Conservation (phyloP, 2,329 filamentous ascomycete species). For the Penicillium sp. region DNA sequence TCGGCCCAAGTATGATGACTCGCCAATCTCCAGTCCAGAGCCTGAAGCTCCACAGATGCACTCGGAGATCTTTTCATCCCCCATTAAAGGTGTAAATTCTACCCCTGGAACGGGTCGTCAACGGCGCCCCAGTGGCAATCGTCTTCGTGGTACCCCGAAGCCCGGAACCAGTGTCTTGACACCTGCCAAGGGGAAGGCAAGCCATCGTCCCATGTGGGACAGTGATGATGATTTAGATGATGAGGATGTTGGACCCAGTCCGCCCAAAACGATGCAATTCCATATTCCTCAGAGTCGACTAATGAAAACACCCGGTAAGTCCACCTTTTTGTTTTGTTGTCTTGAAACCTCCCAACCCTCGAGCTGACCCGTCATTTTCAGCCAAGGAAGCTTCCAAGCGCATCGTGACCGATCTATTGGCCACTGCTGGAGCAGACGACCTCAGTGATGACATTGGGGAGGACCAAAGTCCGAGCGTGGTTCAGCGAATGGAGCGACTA, state of each 20-base stretch:
- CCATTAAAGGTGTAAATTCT: conserved; percentile 44
- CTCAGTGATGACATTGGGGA: conserved; percentile 35
- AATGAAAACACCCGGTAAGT: conserved; percentile 46
- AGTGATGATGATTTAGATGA: conserved; percentile 64
- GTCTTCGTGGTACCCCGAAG: conserved; percentile 49
- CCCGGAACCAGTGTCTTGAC: conserved; percentile 84
- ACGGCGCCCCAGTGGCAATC: conserved; percentile 37
- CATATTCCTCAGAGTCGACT: conserved; percentile 47
- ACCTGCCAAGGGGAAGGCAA: conserved; percentile 47
- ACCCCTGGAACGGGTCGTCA: conserved; percentile 41
- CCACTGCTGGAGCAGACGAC: conserved; percentile 42
- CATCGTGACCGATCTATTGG: conserved; percentile 45
- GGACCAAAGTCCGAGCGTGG: conserved; percentile 43
- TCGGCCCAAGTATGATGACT: conserved; percentile 34
- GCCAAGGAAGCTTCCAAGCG: conserved; percentile 47
- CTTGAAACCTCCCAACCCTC: not conserved
- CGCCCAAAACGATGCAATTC: conserved; percentile 66
- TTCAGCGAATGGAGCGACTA: conserved; percentile 37
- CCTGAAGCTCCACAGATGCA: conserved; percentile 75
- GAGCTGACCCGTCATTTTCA: conserved; percentile 14
- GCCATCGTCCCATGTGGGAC: conserved; percentile 56
- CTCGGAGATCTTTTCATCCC: conserved; percentile 78
- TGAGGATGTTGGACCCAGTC: conserved; percentile 64
- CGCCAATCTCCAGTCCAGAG: conserved; percentile 67
- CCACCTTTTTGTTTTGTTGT: not conserved